Conservation (phyloP, 1,284 basidiomycete species). For the Pseudozyma pruni region DNA sequence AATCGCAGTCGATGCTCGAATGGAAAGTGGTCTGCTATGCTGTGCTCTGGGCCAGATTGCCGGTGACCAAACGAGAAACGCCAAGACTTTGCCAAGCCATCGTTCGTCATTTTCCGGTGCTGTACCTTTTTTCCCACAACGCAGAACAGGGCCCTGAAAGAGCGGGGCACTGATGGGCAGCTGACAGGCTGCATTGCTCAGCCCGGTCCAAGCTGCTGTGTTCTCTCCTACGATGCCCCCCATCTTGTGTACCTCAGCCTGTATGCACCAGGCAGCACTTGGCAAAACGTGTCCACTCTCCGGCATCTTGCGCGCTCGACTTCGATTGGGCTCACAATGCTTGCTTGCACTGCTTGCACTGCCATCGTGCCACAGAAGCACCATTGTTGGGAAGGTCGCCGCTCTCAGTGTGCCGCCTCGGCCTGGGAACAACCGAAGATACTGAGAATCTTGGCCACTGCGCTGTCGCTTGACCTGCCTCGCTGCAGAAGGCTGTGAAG, state of each 20-base stretch:
- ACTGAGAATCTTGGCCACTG: conserved; percentile 7
- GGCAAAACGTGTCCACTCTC: conserved; percentile 12
- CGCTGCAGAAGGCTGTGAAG: not conserved
- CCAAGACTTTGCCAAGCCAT: conserved; percentile 34
- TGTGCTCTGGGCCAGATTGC: not conserved
- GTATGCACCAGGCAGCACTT: conserved; percentile 11
- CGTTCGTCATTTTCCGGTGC: conserved; percentile 21
- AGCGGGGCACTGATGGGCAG: conserved; percentile 14
- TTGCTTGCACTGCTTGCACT: not conserved
- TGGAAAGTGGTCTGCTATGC: not conserved
- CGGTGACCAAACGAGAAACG: conserved; percentile 1
- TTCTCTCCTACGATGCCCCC: not conserved
- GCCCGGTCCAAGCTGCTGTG: too few relatives aligned
- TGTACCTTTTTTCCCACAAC: conserved; percentile 5
- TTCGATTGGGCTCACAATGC: not conserved
- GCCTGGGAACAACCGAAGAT: not conserved
- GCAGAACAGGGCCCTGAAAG: conserved; percentile 6
- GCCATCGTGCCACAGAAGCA: not conserved
- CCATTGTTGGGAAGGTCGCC: not conserved
- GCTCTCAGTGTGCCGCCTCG: conserved; percentile 1
- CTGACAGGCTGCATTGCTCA: too few relatives aligned
- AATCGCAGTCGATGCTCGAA: too few relatives aligned
- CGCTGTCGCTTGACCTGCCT: not conserved
- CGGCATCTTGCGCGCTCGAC: conserved; percentile 3
- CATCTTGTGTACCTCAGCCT: not conserved